A percentile compares a stretch with the other conserved stretches of the same genome.
These are phyloP conservation scores for Hamamelis virginiana DNA, from an alignment of 164 flowering plant species.

Conservation along the genomic window DNA sequence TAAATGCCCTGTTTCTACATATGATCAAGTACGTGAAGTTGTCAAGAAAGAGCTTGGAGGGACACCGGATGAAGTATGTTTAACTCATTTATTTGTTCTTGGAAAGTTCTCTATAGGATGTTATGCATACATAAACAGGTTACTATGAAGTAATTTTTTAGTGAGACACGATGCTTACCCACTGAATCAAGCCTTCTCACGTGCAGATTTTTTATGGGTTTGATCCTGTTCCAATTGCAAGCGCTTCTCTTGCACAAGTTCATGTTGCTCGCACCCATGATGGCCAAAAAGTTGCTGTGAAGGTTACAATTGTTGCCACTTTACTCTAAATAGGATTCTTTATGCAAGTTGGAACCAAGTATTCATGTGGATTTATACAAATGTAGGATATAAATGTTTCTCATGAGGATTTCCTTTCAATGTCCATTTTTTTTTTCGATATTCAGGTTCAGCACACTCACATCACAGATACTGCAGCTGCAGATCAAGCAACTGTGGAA, in stretches of 20 bases:
- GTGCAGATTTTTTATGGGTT: constrained; percentile 75
- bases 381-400: background rate
- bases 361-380: constrained; percentile 1
- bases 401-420: background rate
- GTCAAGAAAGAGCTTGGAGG: constrained; percentile 88
- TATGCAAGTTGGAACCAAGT: constrained; percentile 7
- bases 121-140: too few relatives aligned
- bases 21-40: constrained; percentile 86
- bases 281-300: constrained; percentile 96
- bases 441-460: constrained; percentile 96
- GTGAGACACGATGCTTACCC: background rate
- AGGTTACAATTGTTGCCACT: constrained; percentile 46
- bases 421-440: constrained; percentile 12
- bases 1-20: constrained; percentile 90
- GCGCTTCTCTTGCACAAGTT: constrained; percentile 99
- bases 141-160: too few relatives aligned
- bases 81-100: background rate
- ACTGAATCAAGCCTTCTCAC: constrained; percentile 17
- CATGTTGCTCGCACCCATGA: constrained; percentile 81
- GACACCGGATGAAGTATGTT: constrained; percentile 76
- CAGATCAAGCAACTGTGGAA: constrained; percentile 85
- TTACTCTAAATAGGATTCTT: background rate
- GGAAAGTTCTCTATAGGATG: too few relatives aligned
- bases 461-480: constrained; percentile 95
- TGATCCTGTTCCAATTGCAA: constrained; percentile 86